These are phyloP conservation scores for Elongisporangium anandrum DNA, from an alignment of 352 stramenopile genomes.

Conservation along the genomic window DNA sequence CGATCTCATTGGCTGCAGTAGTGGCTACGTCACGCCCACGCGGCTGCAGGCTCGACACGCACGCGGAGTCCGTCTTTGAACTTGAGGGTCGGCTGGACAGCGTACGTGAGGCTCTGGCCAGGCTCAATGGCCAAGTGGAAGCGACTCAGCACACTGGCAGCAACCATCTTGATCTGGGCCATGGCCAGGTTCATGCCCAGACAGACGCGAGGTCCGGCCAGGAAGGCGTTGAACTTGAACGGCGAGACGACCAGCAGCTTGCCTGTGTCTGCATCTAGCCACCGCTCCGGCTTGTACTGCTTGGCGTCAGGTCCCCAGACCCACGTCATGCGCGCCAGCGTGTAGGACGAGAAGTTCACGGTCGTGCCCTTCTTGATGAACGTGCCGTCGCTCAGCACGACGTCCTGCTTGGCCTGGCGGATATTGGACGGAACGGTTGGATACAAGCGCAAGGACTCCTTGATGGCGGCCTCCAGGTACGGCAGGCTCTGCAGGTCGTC, in stretches of 20 bases:
- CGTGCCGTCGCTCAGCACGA: conserved; percentile 26
- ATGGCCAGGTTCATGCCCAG: conserved; percentile 37
- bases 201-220: conserved; percentile 34
- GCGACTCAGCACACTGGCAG: conserved; percentile 15
- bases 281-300: conserved; percentile 32
- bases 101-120: conserved; percentile 4
- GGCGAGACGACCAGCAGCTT: conserved; percentile 13
- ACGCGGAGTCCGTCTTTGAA: neutral
- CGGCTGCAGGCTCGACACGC: neutral
- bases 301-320: conserved; percentile 30
- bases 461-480: conserved; percentile 7
- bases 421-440: conserved; percentile 11
- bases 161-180: conserved; percentile 43
- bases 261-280: conserved; percentile 13
- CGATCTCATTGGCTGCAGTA: neutral
- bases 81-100: neutral
- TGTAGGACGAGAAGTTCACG: conserved; percentile 19
- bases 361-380: conserved; percentile 14
- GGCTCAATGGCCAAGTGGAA: conserved; percentile 20
- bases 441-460: conserved; percentile 16
- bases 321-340: conserved; percentile 17
- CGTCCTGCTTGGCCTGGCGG: conserved; percentile 16
- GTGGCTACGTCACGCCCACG: neutral
- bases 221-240: conserved; percentile 44
- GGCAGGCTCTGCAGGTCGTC: conserved; percentile 6